Percentiles rank a stretch among this genome's conserved stretches.
phyloP scores from a whole-genome alignment of 73 alveolate species.

The Symbiodinium pilosum region DNA sequence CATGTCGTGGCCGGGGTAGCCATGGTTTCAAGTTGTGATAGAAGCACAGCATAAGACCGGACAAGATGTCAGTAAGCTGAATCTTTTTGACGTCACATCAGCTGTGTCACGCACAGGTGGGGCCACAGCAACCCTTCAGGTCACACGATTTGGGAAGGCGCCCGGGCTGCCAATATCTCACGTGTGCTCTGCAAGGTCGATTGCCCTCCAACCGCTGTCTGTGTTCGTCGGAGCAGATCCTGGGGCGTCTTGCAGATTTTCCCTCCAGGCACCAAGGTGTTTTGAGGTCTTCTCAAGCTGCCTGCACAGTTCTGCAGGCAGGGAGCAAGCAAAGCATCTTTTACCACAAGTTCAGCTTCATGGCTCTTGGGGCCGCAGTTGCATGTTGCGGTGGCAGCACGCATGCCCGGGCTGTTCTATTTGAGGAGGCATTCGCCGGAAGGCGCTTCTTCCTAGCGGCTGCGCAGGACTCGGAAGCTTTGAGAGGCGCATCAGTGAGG shows the following conservation, averaged over 20 bases:
- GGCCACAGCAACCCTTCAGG: no score
- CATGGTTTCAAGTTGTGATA: background rate
- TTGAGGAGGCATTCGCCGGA: background rate
- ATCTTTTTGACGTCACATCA: no score
- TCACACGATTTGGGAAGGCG: no score
- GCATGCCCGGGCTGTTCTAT: no score
- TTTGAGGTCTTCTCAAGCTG: background rate
- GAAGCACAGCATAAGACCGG: no score
- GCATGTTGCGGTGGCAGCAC: no score
- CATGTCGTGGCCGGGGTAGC: no score
- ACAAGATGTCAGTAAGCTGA: no score
- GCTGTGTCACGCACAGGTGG: no score
- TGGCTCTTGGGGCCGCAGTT: background rate
- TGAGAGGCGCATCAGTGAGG: no score
- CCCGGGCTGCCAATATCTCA: background rate
- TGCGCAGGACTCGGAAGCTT: background rate
- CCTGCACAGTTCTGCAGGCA: background rate
- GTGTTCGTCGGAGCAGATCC: constrained; percentile 25
- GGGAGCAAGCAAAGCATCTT: background rate
- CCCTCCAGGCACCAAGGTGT: constrained; percentile 12
- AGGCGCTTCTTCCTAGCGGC: background rate
- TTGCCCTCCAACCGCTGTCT: constrained; percentile 39
- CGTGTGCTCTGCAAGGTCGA: background rate
- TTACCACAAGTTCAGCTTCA: background rate
- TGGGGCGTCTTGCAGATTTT: constrained; percentile 3